Evolutionary conservation across 2,329 filamentous ascomycete genomes (phyloP), one percentile per base, ranked within the genome.

Genomic region (Phyllosticta paracitricarpa): DNA sequence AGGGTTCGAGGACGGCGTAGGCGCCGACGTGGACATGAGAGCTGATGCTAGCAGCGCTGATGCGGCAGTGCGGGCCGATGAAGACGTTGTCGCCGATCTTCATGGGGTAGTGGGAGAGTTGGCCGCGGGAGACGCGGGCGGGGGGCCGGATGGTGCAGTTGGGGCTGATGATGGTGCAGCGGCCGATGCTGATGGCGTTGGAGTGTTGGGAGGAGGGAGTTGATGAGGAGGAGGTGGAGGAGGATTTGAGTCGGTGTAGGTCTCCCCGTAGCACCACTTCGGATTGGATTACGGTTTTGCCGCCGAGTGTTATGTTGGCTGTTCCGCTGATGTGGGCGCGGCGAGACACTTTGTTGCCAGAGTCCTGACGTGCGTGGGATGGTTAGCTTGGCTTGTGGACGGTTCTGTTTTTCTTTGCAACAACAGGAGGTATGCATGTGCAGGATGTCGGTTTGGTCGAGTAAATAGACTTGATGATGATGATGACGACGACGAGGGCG

Each of bases 261-360:
- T 99, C 94, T 54, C 93, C 94, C 56, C 94, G 88, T 71, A 99
- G 91, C 75, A 94, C 91, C 68, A 91, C 93, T 71, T 96, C 92
- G 64, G 91, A 88, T 81, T 96, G 91, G 71, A 99, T 96, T 64
- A 97, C 91, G 0, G 92, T 96, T 76, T 75, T 96, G 65, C 94
- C 94, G 67, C 91, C 94, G 1, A 99, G 88, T 76, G 96, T 96
- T 76, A 99, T 97, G 77, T 97, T 96, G 68, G 96, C 91, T 24
- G 93, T 97, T 69, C 94, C 94, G 70, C 96, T 89, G 68, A 99
- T 90, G 72, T 88, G 87, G 64, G 91, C 89, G 67, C 91, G 91
- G 66, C 94, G 90, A 51, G 92, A 93, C 69, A 99, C 94, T 79
- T 97, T 97, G 83, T 99, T 99, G 67, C 94, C 94, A 2, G 92